These are phyloP conservation scores for Hamiltosporidium tvaerminnensis DNA, from an alignment of 371 early-diverging fungal genomes.

Conservation along the genomic window DNA sequence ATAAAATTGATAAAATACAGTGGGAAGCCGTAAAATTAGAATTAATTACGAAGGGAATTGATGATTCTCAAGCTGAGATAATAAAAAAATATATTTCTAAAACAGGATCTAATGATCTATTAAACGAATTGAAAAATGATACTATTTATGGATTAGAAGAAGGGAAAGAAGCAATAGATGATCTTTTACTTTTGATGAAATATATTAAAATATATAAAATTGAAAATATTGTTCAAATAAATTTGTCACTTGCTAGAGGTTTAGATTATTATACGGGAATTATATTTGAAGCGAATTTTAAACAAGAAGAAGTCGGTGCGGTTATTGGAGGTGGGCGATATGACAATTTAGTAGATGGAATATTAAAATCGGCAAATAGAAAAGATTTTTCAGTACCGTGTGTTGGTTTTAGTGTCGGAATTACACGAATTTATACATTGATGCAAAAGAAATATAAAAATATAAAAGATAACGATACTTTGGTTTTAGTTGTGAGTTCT, in stretches of 20 bases:
- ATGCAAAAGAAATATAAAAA: constrained; percentile 43
- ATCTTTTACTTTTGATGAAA: constrained; percentile 66
- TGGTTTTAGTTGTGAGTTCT: constrained; percentile 73
- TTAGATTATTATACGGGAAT: constrained; percentile 97
- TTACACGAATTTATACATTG: constrained; percentile 81
- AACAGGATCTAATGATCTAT: constrained; percentile 61
- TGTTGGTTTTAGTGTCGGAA: constrained; percentile 86
- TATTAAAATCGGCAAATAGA: constrained; percentile 55
- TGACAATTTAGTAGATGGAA: constrained; percentile 86
- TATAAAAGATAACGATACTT: constrained; percentile 54
- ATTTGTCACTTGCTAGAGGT: constrained; percentile 84
- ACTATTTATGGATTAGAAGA: constrained; percentile 31
- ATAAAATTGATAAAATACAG: constrained; percentile 77
- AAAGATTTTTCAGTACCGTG: constrained; percentile 66
- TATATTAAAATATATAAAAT: constrained; percentile 69
- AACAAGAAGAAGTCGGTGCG: constrained; percentile 62
- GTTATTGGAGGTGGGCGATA: constrained; percentile 96
- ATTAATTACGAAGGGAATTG: constrained; percentile 43
- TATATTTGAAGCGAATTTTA: constrained; percentile 82
- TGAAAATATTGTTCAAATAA: constrained; percentile 63
- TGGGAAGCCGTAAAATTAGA: constrained; percentile 36
- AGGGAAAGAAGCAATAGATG: constrained; percentile 67
- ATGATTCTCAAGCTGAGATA: constrained; percentile 57
- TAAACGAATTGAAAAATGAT: constrained; percentile 59
- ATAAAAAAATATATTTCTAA: constrained; percentile 64